Evolutionary conservation across 2,329 filamentous ascomycete species (phyloP).

Genomic region (Phaeosphaeriaceae sp.): DNA sequence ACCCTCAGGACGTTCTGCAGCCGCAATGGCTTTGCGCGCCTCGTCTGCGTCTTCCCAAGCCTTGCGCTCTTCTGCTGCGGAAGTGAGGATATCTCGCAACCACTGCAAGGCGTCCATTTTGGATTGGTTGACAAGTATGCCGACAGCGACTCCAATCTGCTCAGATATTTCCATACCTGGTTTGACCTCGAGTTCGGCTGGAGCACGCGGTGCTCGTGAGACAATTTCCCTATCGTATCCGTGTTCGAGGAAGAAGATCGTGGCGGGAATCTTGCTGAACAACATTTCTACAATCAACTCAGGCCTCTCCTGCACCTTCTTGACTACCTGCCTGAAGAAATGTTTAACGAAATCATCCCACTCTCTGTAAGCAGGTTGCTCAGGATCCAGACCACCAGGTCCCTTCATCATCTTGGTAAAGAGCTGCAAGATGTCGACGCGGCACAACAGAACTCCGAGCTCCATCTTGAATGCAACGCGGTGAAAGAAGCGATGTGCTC

Average conservation of each 20-base stretch:
- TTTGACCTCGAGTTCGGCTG: slow-evolving; percentile 84
- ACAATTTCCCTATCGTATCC: slow-evolving; percentile 83
- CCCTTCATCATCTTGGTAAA: slow-evolving; percentile 94
- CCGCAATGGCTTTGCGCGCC: slow-evolving; percentile 57
- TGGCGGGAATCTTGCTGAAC: slow-evolving; percentile 88
- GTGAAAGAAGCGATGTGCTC: slow-evolving; percentile 92
- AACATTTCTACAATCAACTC: slow-evolving; percentile 89
- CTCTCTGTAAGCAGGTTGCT: slow-evolving; percentile 75
- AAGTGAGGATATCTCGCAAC: slow-evolving; percentile 75
- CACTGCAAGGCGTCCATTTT: slow-evolving; percentile 79
- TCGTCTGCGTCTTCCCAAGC: slow-evolving; percentile 78
- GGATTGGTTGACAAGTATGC: slow-evolving; percentile 79
- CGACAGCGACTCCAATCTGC: slow-evolving; percentile 81
- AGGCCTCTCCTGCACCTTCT: slow-evolving; percentile 84
- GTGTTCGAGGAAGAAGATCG: slow-evolving; percentile 86
- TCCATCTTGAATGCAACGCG: slow-evolving; percentile 95
- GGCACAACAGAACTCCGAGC: slow-evolving; percentile 84
- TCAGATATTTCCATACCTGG: slow-evolving; percentile 68
- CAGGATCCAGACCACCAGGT: slow-evolving; percentile 74
- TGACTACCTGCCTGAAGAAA: slow-evolving; percentile 79
- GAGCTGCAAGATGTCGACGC: slow-evolving; percentile 87
- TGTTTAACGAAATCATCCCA: slow-evolving; percentile 92
- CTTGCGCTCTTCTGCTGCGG: slow-evolving; percentile 74
- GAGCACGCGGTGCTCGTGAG: slow-evolving; percentile 70
- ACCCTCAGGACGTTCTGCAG: slow-evolving; percentile 41